A percentile compares a stretch with the other conserved stretches of the same genome.
These are phyloP conservation scores for Pythium vanterpoolii DNA, from an alignment of 352 stramenopile genomes.

Conservation along the genomic window DNA sequence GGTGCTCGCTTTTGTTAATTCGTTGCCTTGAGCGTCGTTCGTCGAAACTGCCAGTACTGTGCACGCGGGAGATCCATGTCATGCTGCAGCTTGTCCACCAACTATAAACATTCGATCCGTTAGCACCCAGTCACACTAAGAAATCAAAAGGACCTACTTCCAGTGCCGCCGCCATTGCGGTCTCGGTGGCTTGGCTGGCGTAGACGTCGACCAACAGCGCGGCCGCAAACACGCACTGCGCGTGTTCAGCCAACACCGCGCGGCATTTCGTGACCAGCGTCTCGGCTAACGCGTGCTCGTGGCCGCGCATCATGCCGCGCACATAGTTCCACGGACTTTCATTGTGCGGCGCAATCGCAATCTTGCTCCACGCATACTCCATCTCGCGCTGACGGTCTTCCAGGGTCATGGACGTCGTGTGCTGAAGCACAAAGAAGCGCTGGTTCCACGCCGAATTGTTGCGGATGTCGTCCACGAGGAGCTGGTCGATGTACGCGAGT, in stretches of 20 bases:
- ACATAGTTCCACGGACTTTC: conserved; percentile 93
- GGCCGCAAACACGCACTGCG: conserved; percentile 69
- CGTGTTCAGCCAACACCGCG: conserved; percentile 33
- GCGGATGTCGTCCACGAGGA: conserved; percentile 90
- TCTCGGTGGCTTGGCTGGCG: conserved; percentile 40
- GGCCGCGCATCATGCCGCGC: conserved; percentile 56
- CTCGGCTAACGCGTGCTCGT: conserved; percentile 40
- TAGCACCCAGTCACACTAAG: neutral
- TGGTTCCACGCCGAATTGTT: conserved; percentile 97
- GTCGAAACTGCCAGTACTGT: conserved; percentile 73
- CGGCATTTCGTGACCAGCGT: conserved; percentile 41
- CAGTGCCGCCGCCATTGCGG: conserved; percentile 35
- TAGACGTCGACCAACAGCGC: conserved; percentile 74
- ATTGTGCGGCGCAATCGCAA: conserved; percentile 77
- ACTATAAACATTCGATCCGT: conserved; percentile 21
- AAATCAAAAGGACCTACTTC: conserved; percentile 22
- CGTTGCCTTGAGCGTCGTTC: conserved; percentile 36
- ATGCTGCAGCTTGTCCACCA: conserved; percentile 65
- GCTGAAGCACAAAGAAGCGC: conserved; percentile 80
- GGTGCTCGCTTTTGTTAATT: conserved; percentile 12
- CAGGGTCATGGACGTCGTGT: conserved; percentile 36
- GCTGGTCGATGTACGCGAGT: conserved; percentile 85
- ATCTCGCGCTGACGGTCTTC: conserved; percentile 60
- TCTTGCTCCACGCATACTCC: conserved; percentile 67
- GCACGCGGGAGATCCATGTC: conserved; percentile 71